Evolutionary conservation across 495 filamentous ascomycete genomes (phyloP).

Genomic region (Margaritispora aquatica): DNA sequence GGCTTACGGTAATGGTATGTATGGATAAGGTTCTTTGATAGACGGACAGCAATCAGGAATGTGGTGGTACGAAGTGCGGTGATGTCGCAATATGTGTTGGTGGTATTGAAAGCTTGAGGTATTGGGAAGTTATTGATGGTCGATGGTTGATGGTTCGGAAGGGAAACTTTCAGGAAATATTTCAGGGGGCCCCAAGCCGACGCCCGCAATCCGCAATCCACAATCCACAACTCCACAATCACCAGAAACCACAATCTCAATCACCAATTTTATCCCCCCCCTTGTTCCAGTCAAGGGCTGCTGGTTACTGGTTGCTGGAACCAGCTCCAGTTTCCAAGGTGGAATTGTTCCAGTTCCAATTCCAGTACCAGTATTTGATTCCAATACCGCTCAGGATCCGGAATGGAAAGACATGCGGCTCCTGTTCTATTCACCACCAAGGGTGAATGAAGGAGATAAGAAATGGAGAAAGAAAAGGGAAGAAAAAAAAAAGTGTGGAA

Average conservation of each 20-base stretch:
- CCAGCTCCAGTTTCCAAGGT: not conserved
- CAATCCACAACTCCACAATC: too few relatives aligned
- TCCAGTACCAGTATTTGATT: not conserved
- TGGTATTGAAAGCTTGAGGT: too few relatives aligned
- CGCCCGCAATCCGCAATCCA: too few relatives aligned
- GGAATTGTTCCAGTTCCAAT: not conserved
- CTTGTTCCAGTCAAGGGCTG: slow-evolving; percentile 1
- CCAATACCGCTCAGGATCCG: not conserved
- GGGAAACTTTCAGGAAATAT: slow-evolving; percentile 6
- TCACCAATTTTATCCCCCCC: too few relatives aligned
- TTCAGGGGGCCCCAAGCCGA: slow-evolving; percentile 3
- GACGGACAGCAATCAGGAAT: not conserved
- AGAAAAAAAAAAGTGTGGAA: not conserved
- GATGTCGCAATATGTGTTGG: too few relatives aligned
- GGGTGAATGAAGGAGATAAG: not conserved
- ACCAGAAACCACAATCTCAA: too few relatives aligned
- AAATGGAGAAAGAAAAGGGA: not conserved
- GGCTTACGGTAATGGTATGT: not conserved
- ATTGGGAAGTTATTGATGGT: not conserved
- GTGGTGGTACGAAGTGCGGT: not conserved
- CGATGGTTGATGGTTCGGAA: not conserved
- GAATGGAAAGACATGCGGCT: slow-evolving; percentile 17
- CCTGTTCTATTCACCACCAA: not conserved
- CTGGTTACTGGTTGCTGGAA: too few relatives aligned
- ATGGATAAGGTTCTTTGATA: not conserved